Conservation (phyloP, 345 rosid genomes). For the Erucastrum elatum region DNA sequence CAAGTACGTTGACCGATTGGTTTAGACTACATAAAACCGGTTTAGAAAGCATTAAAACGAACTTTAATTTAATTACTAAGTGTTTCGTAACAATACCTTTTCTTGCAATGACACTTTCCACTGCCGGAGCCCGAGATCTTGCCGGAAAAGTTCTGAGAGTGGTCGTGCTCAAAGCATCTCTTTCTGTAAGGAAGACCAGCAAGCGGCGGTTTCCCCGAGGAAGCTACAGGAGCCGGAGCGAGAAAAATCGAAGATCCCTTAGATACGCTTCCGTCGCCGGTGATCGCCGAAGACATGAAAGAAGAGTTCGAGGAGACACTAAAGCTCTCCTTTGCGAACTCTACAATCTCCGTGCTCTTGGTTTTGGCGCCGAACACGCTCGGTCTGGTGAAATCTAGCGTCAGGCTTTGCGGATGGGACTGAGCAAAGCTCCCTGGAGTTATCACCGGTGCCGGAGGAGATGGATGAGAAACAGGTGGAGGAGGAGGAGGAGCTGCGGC, state of each 20-base stretch:
- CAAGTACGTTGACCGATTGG: background rate
- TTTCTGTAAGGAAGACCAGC: conserved; percentile 59
- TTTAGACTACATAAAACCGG: background rate
- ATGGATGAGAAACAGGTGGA: background rate
- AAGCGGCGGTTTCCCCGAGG: conserved; percentile 74
- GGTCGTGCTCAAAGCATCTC: conserved; percentile 62
- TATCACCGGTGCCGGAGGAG: conserved; percentile 22
- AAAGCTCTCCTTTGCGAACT: conserved; percentile 65
- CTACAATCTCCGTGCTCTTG: conserved; percentile 47
- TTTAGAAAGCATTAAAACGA: background rate
- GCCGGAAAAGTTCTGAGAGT: conserved; percentile 52
- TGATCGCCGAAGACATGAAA: conserved; percentile 77
- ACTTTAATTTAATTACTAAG: background rate
- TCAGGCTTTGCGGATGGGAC: conserved; percentile 53
- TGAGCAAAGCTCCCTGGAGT: conserved; percentile 47
- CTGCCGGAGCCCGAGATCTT: conserved; percentile 57
- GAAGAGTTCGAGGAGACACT: conserved; percentile 78
- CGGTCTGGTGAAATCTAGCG: conserved; percentile 75
- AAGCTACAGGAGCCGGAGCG: conserved; percentile 41
- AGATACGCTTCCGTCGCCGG: conserved; percentile 91
- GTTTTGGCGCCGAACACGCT: conserved; percentile 44
- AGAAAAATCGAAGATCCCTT: conserved; percentile 72
- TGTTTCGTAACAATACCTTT: conserved; percentile 50
- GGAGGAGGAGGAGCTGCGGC: background rate
- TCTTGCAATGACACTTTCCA: conserved; percentile 85